Evolutionary conservation across 495 filamentous ascomycete species (phyloP).

Genomic region (Penicillium ochrochloron): DNA sequence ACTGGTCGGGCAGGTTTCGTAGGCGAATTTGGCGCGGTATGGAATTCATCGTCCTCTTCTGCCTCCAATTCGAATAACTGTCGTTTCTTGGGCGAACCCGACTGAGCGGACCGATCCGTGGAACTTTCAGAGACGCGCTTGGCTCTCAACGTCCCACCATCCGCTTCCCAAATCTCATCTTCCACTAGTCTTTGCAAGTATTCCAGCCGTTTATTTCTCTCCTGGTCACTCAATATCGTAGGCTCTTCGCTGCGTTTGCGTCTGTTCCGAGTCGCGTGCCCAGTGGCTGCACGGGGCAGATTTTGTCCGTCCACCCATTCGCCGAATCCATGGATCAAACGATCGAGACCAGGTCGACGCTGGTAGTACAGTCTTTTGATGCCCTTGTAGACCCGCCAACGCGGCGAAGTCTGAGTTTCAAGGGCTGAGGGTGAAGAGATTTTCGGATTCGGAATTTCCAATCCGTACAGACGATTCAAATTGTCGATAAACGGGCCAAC

Average conservation of each 20-base stretch:
- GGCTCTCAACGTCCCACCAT: conserved; percentile 1
- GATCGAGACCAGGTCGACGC: conserved; percentile 21
- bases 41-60: conserved; percentile 43
- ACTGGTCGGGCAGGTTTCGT: conserved; percentile 18
- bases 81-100: conserved; percentile 32
- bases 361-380: conserved; percentile 28
- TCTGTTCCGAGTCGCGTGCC: conserved; percentile 1
- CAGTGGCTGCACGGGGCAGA: neutral
- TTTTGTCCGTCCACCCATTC: conserved; percentile 29
- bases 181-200: conserved; percentile 36
- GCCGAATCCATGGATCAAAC: conserved; percentile 29
- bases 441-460: conserved; percentile 32
- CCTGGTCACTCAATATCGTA: conserved; percentile 5
- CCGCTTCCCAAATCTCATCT: conserved; percentile 29
- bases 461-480: conserved; percentile 32
- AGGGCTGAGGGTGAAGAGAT: conserved; percentile 24
- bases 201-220: conserved; percentile 27
- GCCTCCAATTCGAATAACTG: conserved; percentile 32
- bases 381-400: conserved; percentile 22
- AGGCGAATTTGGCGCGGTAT: conserved; percentile 48
- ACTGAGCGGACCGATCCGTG: neutral
- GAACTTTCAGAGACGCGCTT: conserved; percentile 11
- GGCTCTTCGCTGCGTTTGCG: conserved; percentile 9
- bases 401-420: conserved; percentile 4
- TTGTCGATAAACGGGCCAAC: conserved; percentile 21